Percentiles rank a stretch among this genome's conserved stretches.
phyloP scores from a whole-genome alignment of 2,329 filamentous ascomycete species.

The Aspergillus amoenus region DNA sequence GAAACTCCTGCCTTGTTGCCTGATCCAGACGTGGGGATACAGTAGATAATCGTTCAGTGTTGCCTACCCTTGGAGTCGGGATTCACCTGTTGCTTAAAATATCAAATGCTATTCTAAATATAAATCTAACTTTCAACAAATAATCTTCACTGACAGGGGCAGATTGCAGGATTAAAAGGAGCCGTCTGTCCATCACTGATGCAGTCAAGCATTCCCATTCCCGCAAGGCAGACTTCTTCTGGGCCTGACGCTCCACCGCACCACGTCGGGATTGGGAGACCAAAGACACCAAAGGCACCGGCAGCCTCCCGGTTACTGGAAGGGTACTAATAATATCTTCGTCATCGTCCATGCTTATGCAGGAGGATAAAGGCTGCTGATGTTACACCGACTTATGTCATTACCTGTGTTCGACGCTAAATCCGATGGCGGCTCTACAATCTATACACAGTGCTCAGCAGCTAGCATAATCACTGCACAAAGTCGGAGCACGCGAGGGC shows the following conservation, averaged over 20 bases:
- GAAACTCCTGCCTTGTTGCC: background rate
- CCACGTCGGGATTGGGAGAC: background rate
- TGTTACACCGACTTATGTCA: background rate
- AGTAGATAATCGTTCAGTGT: background rate
- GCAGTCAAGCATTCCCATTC: background rate
- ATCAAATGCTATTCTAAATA: conserved; percentile 4
- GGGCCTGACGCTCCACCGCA: background rate
- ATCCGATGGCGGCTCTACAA: no score
- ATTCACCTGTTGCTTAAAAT: conserved; percentile 4
- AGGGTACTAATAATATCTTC: conserved; percentile 3
- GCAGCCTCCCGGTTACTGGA: background rate
- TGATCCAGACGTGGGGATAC: background rate
- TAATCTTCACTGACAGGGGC: conserved; percentile 9
- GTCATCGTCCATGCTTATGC: background rate
- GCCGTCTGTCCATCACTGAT: background rate
- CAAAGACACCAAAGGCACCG: background rate
- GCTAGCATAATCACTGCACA: no score
- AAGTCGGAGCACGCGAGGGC: no score
- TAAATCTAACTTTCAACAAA: background rate
- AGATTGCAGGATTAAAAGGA: background rate
- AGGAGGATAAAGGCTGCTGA: background rate
- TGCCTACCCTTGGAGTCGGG: background rate
- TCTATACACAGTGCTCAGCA: no score
- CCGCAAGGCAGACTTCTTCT: conserved; percentile 6
- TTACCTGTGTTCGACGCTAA: no score